Evolutionary conservation across 2,329 filamentous ascomycete species (phyloP).

Genomic region (Paraconiothyrium sp.): DNA sequence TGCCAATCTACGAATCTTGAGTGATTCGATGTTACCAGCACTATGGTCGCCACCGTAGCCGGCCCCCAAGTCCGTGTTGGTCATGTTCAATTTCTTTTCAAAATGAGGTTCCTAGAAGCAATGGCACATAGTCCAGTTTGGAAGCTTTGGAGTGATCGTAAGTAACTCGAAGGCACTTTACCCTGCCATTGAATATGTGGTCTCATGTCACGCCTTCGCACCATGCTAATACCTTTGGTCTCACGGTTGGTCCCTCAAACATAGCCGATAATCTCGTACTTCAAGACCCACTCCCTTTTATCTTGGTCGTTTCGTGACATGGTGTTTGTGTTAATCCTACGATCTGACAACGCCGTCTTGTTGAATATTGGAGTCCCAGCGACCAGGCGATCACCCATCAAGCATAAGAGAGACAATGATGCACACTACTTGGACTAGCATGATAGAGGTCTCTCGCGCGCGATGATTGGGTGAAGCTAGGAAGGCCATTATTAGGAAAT

Average conservation of each 20-base stretch:
- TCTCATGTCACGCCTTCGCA: conserved; percentile 1
- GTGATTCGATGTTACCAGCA: too few species aligned
- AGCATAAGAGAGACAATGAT: conserved; percentile 17
- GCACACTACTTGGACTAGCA: conserved; percentile 17
- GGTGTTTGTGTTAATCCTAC: conserved; percentile 9
- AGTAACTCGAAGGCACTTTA: not conserved
- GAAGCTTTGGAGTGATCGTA: not conserved
- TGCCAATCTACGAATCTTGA: too few species aligned
- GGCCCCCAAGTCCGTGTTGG: too few species aligned
- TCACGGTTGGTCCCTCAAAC: conserved; percentile 14
- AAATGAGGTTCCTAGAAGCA: too few species aligned
- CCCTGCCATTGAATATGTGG: not conserved
- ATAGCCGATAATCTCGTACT: conserved; percentile 19
- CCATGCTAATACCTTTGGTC: conserved; percentile 2
- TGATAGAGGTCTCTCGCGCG: not conserved
- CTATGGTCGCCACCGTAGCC: too few species aligned
- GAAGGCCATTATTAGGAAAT: conserved; percentile 19
- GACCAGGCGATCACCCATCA: conserved; percentile 22
- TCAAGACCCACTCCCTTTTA: conserved; percentile 15
- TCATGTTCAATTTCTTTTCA: too few species aligned
- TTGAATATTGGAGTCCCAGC: conserved; percentile 16
- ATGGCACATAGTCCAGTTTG: too few species aligned
- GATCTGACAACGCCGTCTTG: conserved; percentile 10
- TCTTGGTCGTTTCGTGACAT: conserved; percentile 10
- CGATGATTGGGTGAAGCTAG: not conserved